Evolutionary conservation across 441 rosid genomes (phyloP), one percentile per base, ranked within the genome.

Genomic region (Viola pubescens): DNA sequence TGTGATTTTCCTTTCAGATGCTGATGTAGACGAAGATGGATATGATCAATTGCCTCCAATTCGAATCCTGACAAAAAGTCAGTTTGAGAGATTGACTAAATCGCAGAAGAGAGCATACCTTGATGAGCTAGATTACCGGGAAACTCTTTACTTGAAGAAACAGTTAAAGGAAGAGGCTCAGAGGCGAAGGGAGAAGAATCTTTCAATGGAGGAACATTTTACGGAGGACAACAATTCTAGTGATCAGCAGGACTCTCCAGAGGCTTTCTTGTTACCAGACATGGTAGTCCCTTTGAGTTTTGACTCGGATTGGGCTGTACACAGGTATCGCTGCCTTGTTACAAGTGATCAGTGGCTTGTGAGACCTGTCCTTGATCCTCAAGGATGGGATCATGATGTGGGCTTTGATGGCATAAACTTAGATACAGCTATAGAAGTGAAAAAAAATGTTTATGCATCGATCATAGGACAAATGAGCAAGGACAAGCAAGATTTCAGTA

Each of bases 361-460:
- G 49, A 83, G 96, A 75, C 97, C 97, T 49, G 96, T 94, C 70
- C 86, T 83, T 60, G 91, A 94, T 68, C 86, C 94, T 58, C 91
- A 86, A 48, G 97, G 98, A 13, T 89, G 97, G 98, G 98, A 94
- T 80, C 88, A 81, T 44, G 98, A 89, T 70, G 89, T 89, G 14
- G 89, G 98, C 16, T 94, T 87, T 59, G 97, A 94, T 63, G 97
- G 96, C 48, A 68, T 94, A 67, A 89, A 77, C 74, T 70, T 88
- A 68, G 96, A 94, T 75, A 76, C 91, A 43, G 81, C 85, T 67
- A 50, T 72, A 48, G 89, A 82, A 69, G 34, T 80, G 9, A 75
- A 74, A 59, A 76, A 48, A 68, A 77, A 86, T 64, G 58, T 81
- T 9, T 70, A 66, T 71, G 81, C 86, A 66, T 84, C 92, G n/a